A percentile compares a stretch with the other conserved stretches of the same genome.
phyloP scores from a whole-genome alignment of 352 stramenopile species.

The Phytophthora fragariaefolia region DNA sequence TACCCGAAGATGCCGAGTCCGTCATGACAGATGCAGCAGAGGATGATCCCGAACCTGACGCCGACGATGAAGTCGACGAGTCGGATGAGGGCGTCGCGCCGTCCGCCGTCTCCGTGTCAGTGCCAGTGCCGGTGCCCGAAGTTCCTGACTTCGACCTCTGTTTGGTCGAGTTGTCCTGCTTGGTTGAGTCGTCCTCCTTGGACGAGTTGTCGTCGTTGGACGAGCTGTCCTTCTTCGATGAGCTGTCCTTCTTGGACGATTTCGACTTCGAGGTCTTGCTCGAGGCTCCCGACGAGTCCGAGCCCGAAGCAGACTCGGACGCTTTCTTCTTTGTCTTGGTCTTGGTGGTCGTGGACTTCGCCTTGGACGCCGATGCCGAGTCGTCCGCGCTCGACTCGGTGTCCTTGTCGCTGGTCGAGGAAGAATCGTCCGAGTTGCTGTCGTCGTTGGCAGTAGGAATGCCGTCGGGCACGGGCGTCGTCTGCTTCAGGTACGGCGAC shows the following conservation, averaged over 20 bases:
- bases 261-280: conserved; percentile 2
- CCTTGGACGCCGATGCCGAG: conserved; percentile 17
- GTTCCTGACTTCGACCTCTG: conserved; percentile 3
- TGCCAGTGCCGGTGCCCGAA: neutral
- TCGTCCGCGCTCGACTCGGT: conserved; percentile 12
- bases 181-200: too few species aligned
- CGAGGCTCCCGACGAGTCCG: conserved; percentile 12
- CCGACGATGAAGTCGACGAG: conserved; percentile 17
- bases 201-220: too few species aligned
- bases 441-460: conserved; percentile 28
- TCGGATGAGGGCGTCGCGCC: conserved; percentile 9
- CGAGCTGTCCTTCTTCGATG: too few species aligned
- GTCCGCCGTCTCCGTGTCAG: conserved; percentile 2
- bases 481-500: conserved; percentile 38
- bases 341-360: conserved; percentile 8
- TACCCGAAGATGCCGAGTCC: conserved; percentile 34
- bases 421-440: conserved; percentile 15
- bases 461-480: conserved; percentile 42
- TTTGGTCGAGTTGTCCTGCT: conserved; percentile 3
- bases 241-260: neutral
- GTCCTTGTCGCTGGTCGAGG: conserved; percentile 4
- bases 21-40: conserved; percentile 34
- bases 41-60: conserved; percentile 10
- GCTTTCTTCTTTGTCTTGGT: conserved; percentile 19
- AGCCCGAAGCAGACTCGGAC: conserved; percentile 16